These are phyloP conservation scores for Umbilicus rupestris DNA, from an alignment of 164 flowering plant genomes.

Conservation along the genomic window DNA sequence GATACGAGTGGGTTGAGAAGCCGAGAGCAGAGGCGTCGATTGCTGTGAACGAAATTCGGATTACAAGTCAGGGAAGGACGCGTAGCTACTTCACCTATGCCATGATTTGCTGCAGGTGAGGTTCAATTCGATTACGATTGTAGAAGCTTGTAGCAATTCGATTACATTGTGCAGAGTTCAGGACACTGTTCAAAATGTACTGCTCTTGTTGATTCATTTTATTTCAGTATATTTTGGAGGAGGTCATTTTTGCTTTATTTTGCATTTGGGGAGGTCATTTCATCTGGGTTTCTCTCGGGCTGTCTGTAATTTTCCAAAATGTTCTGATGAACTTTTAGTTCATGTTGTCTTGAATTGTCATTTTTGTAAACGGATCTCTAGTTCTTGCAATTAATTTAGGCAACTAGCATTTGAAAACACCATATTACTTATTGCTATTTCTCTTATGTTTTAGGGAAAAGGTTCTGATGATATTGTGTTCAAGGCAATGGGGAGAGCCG, in stretches of 20 bases:
- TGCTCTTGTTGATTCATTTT: too few relatives aligned
- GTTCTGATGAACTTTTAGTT: too few relatives aligned
- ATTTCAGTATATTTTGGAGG: too few relatives aligned
- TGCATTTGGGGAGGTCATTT: background rate
- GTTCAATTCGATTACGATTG: background rate
- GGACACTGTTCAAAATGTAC: too few relatives aligned
- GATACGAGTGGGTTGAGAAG: constrained; percentile 8
- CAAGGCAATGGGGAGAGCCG: constrained; percentile 94
- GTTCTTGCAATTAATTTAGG: too few relatives aligned
- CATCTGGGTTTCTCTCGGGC: too few relatives aligned
- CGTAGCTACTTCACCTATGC: constrained; percentile 8
- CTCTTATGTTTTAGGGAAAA: constrained; percentile 45
- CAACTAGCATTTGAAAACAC: background rate
- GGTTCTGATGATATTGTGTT: constrained; percentile 66
- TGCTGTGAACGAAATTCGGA: constrained; percentile 7
- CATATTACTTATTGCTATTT: background rate
- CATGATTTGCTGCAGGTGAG: constrained; percentile 7
- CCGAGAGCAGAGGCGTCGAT: constrained; percentile 7
- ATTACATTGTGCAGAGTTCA: too few relatives aligned
- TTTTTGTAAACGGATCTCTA: too few relatives aligned
- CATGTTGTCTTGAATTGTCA: too few relatives aligned
- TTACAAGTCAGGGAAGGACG: constrained; percentile 7
- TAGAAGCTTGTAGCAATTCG: too few relatives aligned
- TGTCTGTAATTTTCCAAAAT: too few relatives aligned
- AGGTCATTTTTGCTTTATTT: too few relatives aligned